phyloP scores from a whole-genome alignment of 768 basidiomycete genomes.

The Termitomyces sp. region DNA sequence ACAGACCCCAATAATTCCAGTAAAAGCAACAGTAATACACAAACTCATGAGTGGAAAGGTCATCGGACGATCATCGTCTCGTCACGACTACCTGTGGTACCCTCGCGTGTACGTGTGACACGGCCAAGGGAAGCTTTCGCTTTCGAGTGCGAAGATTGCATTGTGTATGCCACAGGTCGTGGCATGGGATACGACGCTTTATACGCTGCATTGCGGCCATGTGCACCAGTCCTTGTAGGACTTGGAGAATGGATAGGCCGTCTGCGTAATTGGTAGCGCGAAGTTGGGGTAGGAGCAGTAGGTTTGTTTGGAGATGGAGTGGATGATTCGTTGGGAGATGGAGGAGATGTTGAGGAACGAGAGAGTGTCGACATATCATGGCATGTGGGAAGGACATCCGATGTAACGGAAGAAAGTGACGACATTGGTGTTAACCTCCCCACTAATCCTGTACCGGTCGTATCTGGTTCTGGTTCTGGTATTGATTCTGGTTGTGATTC shows the following conservation, averaged over 20 bases:
- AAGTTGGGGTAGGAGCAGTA: constrained; percentile 10
- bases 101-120: constrained; percentile 15
- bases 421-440: constrained; percentile 14
- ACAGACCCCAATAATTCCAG: constrained; percentile 4
- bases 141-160: constrained; percentile 14
- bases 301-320: constrained; percentile 14
- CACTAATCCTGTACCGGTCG: constrained; percentile 11
- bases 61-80: constrained; percentile 8
- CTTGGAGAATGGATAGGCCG: constrained; percentile 21
- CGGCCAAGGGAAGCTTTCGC: constrained; percentile 17
- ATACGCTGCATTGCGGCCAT: constrained; percentile 11
- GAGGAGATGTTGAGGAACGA: constrained; percentile 14
- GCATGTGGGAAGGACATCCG: constrained; percentile 8
- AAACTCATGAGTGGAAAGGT: background rate
- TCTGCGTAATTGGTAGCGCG: constrained; percentile 33
- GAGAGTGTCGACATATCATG: constrained; percentile 3
- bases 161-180: constrained; percentile 10
- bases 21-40: constrained; percentile 1
- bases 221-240: constrained; percentile 13
- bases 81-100: constrained; percentile 1
- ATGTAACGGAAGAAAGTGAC: constrained; percentile 16
- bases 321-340: constrained; percentile 4
- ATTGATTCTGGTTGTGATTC: background rate
- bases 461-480: constrained; percentile 4
- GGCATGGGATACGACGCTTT: constrained; percentile 6